A percentile compares a stretch with the other conserved stretches of the same genome.
Evolutionary conservation across 2,329 filamentous ascomycete genomes (phyloP).

Genomic region (Dactylella cylindrospora): DNA sequence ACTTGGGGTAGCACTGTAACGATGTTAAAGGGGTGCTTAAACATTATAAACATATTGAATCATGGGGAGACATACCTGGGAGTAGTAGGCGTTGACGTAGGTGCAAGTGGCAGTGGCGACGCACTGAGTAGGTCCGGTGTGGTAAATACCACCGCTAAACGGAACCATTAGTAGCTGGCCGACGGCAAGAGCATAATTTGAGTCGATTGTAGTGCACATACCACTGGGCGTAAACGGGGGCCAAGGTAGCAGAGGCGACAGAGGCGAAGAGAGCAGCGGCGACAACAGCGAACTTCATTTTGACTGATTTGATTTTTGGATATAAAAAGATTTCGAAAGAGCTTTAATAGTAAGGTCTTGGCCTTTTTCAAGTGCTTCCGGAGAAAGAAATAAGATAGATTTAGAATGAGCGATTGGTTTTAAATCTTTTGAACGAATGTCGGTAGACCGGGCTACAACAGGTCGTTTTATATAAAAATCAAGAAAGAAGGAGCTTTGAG

Average conservation of each 20-base stretch:
- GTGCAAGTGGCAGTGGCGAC: conserved; percentile 10
- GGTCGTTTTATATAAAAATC: conserved; percentile 2
- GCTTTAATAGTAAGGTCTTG: no score
- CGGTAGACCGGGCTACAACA: conserved; percentile 33
- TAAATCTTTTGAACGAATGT: conserved; percentile 21
- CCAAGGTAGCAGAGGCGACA: background rate
- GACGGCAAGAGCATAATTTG: background rate
- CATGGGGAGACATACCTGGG: conserved; percentile 13
- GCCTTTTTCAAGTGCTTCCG: conserved; percentile 8
- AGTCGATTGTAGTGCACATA: background rate
- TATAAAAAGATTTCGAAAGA: conserved; percentile 3
- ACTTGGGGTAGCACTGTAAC: conserved; percentile 22
- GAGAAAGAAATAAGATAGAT: conserved; percentile 7
- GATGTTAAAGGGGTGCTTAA: background rate
- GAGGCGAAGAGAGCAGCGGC: conserved; percentile 10
- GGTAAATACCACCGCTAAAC: conserved; percentile 15
- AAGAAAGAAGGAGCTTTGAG: background rate
- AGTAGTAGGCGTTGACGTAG: conserved; percentile 31
- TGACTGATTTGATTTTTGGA: conserved; percentile 3
- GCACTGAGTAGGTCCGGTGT: conserved; percentile 1
- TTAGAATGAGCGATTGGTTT: no score
- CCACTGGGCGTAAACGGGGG: conserved; percentile 27
- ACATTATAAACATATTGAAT: background rate
- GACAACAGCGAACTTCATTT: conserved; percentile 34
- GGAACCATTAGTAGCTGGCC: background rate